Evolutionary conservation across 306 rosid species (phyloP), one percentile per base, ranked within the genome.

Genomic region (Mucuna pruriens): DNA sequence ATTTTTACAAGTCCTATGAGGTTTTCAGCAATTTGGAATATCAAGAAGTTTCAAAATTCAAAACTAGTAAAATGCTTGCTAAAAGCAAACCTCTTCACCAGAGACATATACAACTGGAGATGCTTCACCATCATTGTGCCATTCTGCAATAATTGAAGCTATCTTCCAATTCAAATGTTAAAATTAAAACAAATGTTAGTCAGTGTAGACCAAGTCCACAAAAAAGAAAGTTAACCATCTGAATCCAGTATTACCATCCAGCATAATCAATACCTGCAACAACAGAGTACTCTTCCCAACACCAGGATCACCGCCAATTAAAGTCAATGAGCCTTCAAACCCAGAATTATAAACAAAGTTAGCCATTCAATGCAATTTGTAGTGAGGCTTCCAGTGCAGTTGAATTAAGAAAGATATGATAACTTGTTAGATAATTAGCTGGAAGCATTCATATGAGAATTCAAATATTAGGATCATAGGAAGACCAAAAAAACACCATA

Each of bases 301-400:
- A 74, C 99, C 99, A 82, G 99, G 98, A 81, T 95, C 99, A 71
- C 99, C 99, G 31, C 99, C 99, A 77, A 95, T 82, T 82, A 95
- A 88, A 82, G 88, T 88, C 89, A 95, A 86, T 46, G 97, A 95
- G 62, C 99, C 99, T 95, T 87, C 84, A 84, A 86, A 83, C 46
- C 73, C 80, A 88, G 54, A 85, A 74, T 63, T 72, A 76, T 15
- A 63, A 77, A 57, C n/a, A 31, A 76, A 64, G 78, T 88, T 58
- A 78, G 74, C 22, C 49, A 40, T 52, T 62, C 46, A 64, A 72
- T 57, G 19, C 17, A 49, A 75, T 29, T 33, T 16, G 25, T 34
- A 36, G 61, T 22, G 51, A 23, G 64, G 16, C 67, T 71, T 38
- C 16, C 77, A 75, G 52, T 23, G 71, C 66, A 73, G 19, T 29